Evolutionary conservation across 2,329 filamentous ascomycete species (phyloP).

Genomic region (Colletotrichum sp.): DNA sequence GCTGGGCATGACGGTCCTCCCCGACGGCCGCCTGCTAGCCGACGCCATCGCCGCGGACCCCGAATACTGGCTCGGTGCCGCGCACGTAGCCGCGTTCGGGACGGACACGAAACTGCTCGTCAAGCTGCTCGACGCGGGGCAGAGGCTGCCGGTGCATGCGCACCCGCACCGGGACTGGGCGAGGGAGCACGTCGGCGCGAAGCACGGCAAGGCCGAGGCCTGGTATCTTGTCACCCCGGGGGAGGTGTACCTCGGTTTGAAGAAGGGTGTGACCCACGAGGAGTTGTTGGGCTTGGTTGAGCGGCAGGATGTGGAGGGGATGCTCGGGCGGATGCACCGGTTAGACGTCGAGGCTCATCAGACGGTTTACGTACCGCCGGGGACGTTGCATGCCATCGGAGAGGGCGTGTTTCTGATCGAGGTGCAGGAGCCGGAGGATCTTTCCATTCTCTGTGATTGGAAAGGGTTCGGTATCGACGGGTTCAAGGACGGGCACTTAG

Average conservation of each 20-base stretch:
- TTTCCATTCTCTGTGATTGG: background rate
- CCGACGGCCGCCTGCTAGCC: background rate
- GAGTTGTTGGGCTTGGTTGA: background rate
- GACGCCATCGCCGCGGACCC: background rate
- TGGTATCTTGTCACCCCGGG: background rate
- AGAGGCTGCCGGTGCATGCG: conserved; percentile 26
- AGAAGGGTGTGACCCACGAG: background rate
- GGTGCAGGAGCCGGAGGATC: background rate
- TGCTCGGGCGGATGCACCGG: background rate
- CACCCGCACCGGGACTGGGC: conserved; percentile 26
- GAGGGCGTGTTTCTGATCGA: background rate
- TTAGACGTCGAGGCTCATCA: background rate
- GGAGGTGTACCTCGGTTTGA: background rate
- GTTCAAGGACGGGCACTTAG: background rate
- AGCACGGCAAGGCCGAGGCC: conserved; percentile 27
- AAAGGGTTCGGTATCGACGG: background rate
- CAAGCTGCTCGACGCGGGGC: conserved; percentile 26
- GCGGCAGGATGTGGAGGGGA: background rate
- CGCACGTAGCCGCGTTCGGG: background rate
- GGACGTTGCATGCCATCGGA: background rate
- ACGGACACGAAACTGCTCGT: conserved; percentile 25
- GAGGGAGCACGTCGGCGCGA: conserved; percentile 13
- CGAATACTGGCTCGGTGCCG: background rate
- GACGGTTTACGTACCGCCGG: background rate
- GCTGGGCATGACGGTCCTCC: background rate